phyloP scores from a whole-genome alignment of 768 basidiomycete species.

The Serendipita sp. region DNA sequence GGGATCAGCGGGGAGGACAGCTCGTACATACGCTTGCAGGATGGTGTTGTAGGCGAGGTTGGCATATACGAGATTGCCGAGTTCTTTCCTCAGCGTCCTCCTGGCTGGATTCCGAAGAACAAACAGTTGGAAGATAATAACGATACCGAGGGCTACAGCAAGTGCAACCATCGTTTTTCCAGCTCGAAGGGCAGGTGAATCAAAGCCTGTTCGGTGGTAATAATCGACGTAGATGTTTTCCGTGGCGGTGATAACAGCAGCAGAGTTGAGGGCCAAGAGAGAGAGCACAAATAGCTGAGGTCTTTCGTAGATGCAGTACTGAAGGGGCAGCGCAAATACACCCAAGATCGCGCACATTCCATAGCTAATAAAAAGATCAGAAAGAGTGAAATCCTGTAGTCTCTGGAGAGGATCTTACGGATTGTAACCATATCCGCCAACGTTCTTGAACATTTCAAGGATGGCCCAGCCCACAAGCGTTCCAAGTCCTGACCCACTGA shows the following conservation, averaged over 20 bases:
- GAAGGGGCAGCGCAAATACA: slow-evolving; percentile 13
- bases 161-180: slow-evolving; percentile 17
- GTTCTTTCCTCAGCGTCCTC: slow-evolving; percentile 14
- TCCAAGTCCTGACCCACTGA: slow-evolving; percentile 16
- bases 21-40: slow-evolving; percentile 14
- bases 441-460: slow-evolving; percentile 18
- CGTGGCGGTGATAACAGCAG: slow-evolving; percentile 13
- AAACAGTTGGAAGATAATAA: slow-evolving; percentile 18
- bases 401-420: slow-evolving; percentile 11
- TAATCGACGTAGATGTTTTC: slow-evolving; percentile 17
- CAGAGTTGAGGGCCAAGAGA: slow-evolving; percentile 14
- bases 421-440: slow-evolving; percentile 20
- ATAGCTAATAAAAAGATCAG: slow-evolving; percentile 8
- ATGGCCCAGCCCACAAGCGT: slow-evolving; percentile 8
- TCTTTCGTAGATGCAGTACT: slow-evolving; percentile 15
- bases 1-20: slow-evolving; percentile 13
- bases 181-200: slow-evolving; percentile 16
- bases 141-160: slow-evolving; percentile 18
- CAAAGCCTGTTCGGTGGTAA: slow-evolving; percentile 14
- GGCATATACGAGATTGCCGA: slow-evolving; percentile 13
- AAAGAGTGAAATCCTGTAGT: background rate
- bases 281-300: slow-evolving; percentile 14
- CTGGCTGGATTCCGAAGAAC: slow-evolving; percentile 19
- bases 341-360: slow-evolving; percentile 13
- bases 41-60: slow-evolving; percentile 14